These are phyloP conservation scores for Blastobotrys proliferans DNA, from an alignment of 1,139 yeast species.

Conservation along the genomic window DNA sequence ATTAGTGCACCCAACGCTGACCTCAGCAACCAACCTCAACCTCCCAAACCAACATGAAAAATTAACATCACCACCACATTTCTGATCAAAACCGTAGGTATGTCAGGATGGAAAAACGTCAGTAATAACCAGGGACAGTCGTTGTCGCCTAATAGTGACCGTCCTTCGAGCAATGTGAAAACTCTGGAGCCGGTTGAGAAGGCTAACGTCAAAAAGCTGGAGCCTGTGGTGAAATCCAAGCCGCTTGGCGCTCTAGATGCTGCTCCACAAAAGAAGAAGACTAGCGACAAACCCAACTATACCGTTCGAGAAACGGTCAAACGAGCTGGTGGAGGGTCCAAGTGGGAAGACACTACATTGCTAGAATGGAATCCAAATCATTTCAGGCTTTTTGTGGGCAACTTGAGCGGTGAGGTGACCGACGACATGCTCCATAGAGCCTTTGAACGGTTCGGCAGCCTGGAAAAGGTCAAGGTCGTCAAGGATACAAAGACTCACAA, in stretches of 20 bases:
- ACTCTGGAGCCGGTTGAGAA: not conserved
- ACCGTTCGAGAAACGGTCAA: conserved; percentile 37
- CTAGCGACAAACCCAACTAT: no score
- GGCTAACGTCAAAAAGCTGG: not conserved
- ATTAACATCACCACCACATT: no score
- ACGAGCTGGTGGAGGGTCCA: conserved; percentile 44
- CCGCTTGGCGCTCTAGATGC: no score
- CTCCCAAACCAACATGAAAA: no score
- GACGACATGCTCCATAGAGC: conserved; percentile 52
- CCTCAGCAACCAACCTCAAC: no score
- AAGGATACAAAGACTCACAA: conserved; percentile 30
- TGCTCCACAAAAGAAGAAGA: not conserved
- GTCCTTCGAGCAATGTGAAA: not conserved
- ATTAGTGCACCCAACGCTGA: no score
- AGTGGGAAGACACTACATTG: conserved; percentile 48
- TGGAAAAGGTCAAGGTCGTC: conserved; percentile 51
- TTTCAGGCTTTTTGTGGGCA: conserved; percentile 71
- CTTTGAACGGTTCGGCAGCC: conserved; percentile 47
- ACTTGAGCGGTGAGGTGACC: conserved; percentile 63
- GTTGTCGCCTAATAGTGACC: not conserved
- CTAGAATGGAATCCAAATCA: conserved; percentile 64
- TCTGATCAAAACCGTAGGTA: not conserved
- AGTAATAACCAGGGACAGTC: not conserved
- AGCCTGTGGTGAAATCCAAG: no score
- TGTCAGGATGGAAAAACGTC: conserved; percentile 1